Conservation (phyloP, 2,329 filamentous ascomycete genomes). For the Xylariaceae sp. region DNA sequence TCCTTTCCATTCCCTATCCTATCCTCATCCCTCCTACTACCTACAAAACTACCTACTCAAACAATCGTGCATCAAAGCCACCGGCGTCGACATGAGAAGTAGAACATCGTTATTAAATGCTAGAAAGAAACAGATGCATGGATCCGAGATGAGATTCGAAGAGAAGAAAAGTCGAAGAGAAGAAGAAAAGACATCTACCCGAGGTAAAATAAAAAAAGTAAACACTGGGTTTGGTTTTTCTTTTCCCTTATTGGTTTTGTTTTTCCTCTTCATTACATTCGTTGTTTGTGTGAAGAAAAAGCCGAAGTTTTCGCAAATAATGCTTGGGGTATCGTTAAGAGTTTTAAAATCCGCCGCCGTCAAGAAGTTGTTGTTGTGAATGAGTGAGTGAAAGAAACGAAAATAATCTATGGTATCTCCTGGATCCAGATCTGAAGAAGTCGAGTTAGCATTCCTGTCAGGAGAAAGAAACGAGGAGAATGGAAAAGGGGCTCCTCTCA, state of each 20-base stretch:
- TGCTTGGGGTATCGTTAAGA: conserved; percentile 32
- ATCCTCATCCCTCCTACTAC: not conserved
- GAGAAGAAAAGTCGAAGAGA: not conserved
- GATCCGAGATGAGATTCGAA: not conserved
- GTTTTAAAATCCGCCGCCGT: conserved; percentile 6
- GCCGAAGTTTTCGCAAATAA: conserved; percentile 23
- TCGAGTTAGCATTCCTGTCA: no score
- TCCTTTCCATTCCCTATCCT: not conserved
- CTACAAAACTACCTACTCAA: not conserved
- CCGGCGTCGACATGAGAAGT: not conserved
- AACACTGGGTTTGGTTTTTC: no score
- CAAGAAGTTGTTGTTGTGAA: conserved; percentile 14
- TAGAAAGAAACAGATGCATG: conserved; percentile 2
- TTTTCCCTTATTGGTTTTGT: conserved; percentile 19
- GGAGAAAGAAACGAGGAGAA: no score
- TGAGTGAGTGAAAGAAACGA: conserved; percentile 10
- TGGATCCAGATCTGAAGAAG: conserved; percentile 44
- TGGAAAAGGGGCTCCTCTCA: no score
- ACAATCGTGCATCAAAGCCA: not conserved
- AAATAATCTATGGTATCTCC: conserved; percentile 36
- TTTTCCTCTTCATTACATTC: conserved; percentile 29
- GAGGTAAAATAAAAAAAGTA: conserved; percentile 3
- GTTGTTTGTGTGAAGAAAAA: conserved; percentile 16
- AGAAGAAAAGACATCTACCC: not conserved
- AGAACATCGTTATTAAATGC: not conserved